Evolutionary conservation across 257 asterid species (phyloP).

Genomic region (Voacanga thouarsii): DNA sequence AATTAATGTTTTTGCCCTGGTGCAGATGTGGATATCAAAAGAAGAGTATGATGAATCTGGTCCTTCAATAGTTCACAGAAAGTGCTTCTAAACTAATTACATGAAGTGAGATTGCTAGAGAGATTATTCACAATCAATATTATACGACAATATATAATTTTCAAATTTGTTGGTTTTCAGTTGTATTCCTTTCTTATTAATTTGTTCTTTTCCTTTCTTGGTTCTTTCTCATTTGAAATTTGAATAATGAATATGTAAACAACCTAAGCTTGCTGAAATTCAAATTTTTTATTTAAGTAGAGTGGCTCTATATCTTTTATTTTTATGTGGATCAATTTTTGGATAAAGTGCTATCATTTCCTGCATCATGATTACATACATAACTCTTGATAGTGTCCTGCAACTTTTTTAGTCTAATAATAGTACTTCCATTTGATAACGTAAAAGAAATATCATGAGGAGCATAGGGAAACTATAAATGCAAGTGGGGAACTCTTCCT

Average conservation of each 20-base stretch:
- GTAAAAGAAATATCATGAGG: too few species aligned
- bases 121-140: background rate
- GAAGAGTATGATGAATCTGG: constrained; percentile 48
- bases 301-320: background rate
- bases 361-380: too few species aligned
- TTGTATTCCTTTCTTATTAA: constrained; percentile 3
- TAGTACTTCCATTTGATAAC: too few species aligned
- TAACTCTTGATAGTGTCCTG: too few species aligned
- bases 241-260: constrained; percentile 3
- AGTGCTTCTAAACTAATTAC: constrained; percentile 29
- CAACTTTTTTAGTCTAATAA: too few species aligned
- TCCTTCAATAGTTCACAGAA: constrained; percentile 48
- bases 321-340: background rate
- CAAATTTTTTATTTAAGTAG: background rate
- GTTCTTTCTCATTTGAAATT: background rate
- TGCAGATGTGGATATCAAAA: constrained; percentile 50
- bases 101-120: background rate
- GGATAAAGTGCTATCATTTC: background rate
- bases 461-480: too few species aligned
- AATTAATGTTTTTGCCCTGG: too few species aligned
- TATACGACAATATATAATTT: background rate
- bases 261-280: constrained; percentile 4
- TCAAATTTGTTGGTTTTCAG: constrained; percentile 2
- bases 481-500: too few species aligned
- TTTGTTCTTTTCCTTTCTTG: background rate